Evolutionary conservation across 371 early-diverging fungal genomes (phyloP).

Genomic region (Mortierella sp.): DNA sequence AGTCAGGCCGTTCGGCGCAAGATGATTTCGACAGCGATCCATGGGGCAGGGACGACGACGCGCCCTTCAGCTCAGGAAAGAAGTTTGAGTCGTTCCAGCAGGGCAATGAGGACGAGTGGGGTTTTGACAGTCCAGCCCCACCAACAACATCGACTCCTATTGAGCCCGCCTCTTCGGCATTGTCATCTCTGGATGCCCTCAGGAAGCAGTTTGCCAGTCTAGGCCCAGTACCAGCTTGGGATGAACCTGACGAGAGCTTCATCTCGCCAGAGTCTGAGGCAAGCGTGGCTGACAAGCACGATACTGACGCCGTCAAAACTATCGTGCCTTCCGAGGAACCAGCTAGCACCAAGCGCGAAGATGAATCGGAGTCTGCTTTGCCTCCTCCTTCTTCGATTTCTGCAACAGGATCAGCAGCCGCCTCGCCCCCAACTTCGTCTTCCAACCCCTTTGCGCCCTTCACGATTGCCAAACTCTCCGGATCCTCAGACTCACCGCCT

Average conservation of each 20-base stretch:
- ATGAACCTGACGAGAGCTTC: neutral
- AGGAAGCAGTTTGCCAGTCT: constrained; percentile 26
- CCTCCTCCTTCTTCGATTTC: neutral
- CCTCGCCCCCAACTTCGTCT: neutral
- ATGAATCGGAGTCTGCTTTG: neutral
- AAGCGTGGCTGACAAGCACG: neutral
- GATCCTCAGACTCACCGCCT: constrained; percentile 10
- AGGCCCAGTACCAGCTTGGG: constrained; percentile 1
- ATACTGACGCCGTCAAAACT: neutral
- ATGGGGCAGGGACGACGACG: constrained; percentile 9
- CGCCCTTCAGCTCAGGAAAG: constrained; percentile 5
- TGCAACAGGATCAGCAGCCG: neutral
- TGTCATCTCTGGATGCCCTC: constrained; percentile 30
- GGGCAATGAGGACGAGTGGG: constrained; percentile 31
- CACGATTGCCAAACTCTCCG: neutral
- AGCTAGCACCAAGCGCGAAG: neutral
- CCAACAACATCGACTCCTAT: neutral
- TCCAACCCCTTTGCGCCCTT: constrained; percentile 27
- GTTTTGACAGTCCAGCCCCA: neutral
- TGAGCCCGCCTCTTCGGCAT: neutral
- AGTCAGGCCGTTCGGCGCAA: neutral
- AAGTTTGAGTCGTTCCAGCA: constrained; percentile 42
- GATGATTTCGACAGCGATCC: neutral
- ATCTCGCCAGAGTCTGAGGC: neutral
- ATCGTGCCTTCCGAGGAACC: too few relatives aligned